Conservation (phyloP, 352 stramenopile genomes). For the Plasmopara viticola region DNA sequence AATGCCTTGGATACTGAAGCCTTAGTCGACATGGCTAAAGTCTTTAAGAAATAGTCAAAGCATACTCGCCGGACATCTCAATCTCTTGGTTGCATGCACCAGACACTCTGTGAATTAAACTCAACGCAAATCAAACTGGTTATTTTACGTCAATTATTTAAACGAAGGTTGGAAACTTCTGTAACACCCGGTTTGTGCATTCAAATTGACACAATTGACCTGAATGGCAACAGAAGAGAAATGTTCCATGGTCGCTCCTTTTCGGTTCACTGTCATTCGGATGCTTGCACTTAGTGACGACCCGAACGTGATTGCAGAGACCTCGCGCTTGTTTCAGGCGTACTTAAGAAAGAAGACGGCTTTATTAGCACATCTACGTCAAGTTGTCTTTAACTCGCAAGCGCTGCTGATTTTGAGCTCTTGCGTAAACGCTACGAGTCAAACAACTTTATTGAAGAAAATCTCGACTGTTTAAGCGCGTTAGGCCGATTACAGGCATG, state of each 20-base stretch:
- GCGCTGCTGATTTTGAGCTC: slow-evolving; percentile 34
- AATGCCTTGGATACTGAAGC: no score
- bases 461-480: slow-evolving; percentile 68
- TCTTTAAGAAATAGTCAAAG: no score
- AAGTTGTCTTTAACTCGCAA: slow-evolving; percentile 56
- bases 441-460: slow-evolving; percentile 77
- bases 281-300: slow-evolving; percentile 65
- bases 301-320: slow-evolving; percentile 35
- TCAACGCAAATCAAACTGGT: slow-evolving; percentile 94
- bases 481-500: slow-evolving; percentile 59
- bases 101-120: slow-evolving; percentile 85
- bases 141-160: slow-evolving; percentile 93
- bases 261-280: slow-evolving; percentile 63
- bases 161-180: slow-evolving; percentile 78
- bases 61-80: no score
- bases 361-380: slow-evolving; percentile 52
- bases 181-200: slow-evolving; percentile 43
- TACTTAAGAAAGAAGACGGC: slow-evolving; percentile 44
- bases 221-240: slow-evolving; percentile 38
- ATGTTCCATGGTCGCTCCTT: slow-evolving; percentile 43
- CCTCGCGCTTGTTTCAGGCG: slow-evolving; percentile 44
- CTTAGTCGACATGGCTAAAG: no score
- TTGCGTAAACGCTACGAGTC: slow-evolving; percentile 59
- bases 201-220: slow-evolving; percentile 45
- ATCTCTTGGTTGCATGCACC: slow-evolving; percentile 15